A percentile compares a stretch with the other conserved stretches of the same genome.
phyloP scores from a whole-genome alignment of 768 basidiomycete species.

The Suillus ampliporus region DNA sequence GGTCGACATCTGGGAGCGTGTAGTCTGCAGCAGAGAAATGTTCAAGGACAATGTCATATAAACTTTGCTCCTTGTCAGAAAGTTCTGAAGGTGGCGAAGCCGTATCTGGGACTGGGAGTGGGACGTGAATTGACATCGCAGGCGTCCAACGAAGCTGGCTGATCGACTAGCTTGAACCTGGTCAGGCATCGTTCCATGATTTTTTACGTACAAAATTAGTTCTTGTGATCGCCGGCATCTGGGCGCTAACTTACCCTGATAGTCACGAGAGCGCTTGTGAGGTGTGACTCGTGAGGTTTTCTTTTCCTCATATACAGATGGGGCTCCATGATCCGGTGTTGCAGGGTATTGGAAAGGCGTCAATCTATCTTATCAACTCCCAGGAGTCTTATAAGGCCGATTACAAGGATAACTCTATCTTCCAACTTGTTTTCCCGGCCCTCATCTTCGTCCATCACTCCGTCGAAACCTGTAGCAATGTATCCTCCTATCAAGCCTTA shows the following conservation, averaged over 20 bases:
- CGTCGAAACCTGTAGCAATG: conserved; percentile 42
- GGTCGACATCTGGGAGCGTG: conserved; percentile 49
- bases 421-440: background rate
- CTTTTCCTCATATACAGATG: background rate
- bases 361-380: background rate
- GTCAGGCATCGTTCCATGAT: background rate
- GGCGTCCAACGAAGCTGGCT: background rate
- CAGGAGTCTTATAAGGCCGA: background rate
- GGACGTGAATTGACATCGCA: conserved; percentile 18
- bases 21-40: conserved; percentile 62
- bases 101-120: conserved; percentile 32
- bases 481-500: conserved; percentile 75
- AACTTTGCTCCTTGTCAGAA: conserved; percentile 49
- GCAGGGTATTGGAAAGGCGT: background rate
- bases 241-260: too few relatives aligned
- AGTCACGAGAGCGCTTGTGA: background rate
- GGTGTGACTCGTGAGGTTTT: background rate
- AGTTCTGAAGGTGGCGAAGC: conserved; percentile 44
- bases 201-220: background rate
- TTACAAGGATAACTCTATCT: background rate
- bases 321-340: conserved; percentile 1
- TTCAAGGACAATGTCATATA: conserved; percentile 58
- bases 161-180: background rate
- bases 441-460: background rate
- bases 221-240: background rate